Conservation (phyloP, 2,329 filamentous ascomycete genomes). For the Anisogramma anomala region DNA sequence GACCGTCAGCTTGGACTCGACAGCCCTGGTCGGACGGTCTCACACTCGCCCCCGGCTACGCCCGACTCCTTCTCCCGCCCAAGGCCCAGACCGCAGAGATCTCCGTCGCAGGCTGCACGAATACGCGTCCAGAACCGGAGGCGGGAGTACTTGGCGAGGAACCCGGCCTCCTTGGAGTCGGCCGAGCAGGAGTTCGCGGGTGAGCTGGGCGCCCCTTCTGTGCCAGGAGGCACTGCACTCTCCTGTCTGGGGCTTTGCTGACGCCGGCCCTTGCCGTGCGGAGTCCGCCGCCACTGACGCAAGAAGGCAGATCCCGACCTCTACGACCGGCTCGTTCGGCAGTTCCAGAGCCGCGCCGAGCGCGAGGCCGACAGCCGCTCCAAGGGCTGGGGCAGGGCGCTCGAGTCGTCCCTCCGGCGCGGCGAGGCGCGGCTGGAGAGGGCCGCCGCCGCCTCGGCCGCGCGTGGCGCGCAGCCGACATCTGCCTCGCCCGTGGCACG, state of each 20-base stretch:
- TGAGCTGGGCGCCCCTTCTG: constrained; percentile 19
- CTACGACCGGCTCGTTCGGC: constrained; percentile 69
- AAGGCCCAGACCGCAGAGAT: constrained; percentile 32
- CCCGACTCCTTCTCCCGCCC: constrained; percentile 25
- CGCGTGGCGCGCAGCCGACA: constrained; percentile 28
- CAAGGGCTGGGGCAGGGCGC: constrained; percentile 67
- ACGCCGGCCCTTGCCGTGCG: not conserved
- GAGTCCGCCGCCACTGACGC: not conserved
- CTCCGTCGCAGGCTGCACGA: constrained; percentile 29
- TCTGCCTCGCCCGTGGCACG: not conserved
- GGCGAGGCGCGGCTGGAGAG: constrained; percentile 64
- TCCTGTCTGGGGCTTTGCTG: not conserved
- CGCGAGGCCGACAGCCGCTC: constrained; percentile 59
- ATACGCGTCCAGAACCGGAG: constrained; percentile 63
- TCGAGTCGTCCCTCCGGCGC: constrained; percentile 66
- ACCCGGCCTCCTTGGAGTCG: constrained; percentile 58
- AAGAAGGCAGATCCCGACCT: constrained; percentile 54
- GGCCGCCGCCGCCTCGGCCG: constrained; percentile 28
- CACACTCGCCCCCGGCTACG: not conserved
- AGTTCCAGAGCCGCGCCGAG: constrained; percentile 63
- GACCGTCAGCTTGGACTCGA: not conserved
- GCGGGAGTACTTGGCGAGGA: constrained; percentile 60
- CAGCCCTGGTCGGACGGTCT: not conserved
- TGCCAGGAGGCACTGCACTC: not conserved
- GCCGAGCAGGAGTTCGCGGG: constrained; percentile 45